These are phyloP conservation scores for Pholiota microspora DNA, from an alignment of 768 basidiomycete genomes.

Conservation along the genomic window DNA sequence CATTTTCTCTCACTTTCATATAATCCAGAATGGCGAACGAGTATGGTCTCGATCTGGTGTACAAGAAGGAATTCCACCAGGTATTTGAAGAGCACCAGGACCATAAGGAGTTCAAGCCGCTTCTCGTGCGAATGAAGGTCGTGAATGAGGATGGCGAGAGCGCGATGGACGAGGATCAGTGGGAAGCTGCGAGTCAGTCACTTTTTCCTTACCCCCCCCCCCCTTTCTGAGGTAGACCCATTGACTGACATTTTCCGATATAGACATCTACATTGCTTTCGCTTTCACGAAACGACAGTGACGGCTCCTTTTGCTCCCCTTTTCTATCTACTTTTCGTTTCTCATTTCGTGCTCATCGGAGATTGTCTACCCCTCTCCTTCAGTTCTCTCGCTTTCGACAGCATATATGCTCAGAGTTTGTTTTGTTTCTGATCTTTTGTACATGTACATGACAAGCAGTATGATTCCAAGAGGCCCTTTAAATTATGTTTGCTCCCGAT, in stretches of 20 bases:
- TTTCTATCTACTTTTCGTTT: not conserved
- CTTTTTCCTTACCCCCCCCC: not conserved
- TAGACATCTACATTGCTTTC: constrained; percentile 93
- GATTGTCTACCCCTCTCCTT: not conserved
- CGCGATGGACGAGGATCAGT: constrained; percentile 92
- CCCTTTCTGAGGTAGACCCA: not conserved
- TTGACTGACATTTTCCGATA: not conserved
- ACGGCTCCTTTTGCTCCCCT: not conserved
- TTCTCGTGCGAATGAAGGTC: constrained; percentile 90
- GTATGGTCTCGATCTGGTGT: constrained; percentile 70
- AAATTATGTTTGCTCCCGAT: not conserved
- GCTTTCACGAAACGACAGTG: constrained; percentile 73
- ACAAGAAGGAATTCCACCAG: constrained; percentile 88
- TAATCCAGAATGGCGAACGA: constrained; percentile 75
- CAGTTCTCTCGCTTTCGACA: not conserved
- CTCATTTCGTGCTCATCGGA: not conserved
- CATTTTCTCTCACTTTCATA: not conserved
- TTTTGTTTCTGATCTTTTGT: not conserved
- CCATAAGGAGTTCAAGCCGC: constrained; percentile 75
- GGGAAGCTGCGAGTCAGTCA: constrained; percentile 96
- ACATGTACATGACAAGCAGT: not conserved
- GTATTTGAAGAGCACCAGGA: constrained; percentile 82
- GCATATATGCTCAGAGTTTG: not conserved
- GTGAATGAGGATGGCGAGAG: constrained; percentile 84
- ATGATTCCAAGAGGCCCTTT: not conserved